Conservation (phyloP, 2,329 filamentous ascomycete species). For the Metarhizium sp. region DNA sequence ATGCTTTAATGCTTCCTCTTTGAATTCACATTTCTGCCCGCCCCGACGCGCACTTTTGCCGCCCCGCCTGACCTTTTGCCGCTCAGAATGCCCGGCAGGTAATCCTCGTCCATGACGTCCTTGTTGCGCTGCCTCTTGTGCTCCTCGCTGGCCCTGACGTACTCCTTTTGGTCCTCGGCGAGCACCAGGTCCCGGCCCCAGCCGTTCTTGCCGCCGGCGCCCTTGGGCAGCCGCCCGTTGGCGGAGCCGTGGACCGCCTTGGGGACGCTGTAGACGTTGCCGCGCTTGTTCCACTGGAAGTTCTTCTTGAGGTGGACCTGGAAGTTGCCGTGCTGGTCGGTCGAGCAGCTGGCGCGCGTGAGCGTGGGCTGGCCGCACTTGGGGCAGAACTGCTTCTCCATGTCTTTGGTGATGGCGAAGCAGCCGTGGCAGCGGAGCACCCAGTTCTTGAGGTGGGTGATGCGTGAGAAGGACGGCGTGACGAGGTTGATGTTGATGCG, state of each 20-base stretch:
- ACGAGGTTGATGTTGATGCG: conserved; percentile 91
- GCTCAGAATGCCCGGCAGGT: conserved; percentile 73
- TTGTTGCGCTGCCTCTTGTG: conserved; percentile 60
- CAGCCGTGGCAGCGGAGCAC: conserved; percentile 90
- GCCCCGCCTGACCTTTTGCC: conserved; percentile 59
- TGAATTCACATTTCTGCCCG: conserved; percentile 79
- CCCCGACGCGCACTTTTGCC: conserved; percentile 70
- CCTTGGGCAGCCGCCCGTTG: conserved; percentile 62
- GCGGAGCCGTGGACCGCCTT: conserved; percentile 77
- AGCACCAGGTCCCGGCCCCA: conserved; percentile 82
- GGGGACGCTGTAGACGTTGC: conserved; percentile 86
- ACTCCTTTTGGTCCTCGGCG: conserved; percentile 95
- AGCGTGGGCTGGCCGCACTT: conserved; percentile 83
- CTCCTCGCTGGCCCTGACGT: conserved; percentile 51
- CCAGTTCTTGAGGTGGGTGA: conserved; percentile 79
- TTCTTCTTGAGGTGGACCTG: conserved; percentile 83
- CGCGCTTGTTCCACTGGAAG: conserved; percentile 91
- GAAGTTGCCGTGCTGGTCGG: conserved; percentile 71
- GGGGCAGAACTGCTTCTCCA: conserved; percentile 85
- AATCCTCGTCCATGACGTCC: conserved; percentile 93
- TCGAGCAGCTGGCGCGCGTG: conserved; percentile 77
- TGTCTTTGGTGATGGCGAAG: conserved; percentile 76
- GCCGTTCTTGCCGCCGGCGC: conserved; percentile 70
- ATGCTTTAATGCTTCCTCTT: conserved; percentile 45
- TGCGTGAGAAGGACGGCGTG: conserved; percentile 67